Conservation (phyloP, 2,329 filamentous ascomycete genomes). For the Ceratocystis alfenasii region DNA sequence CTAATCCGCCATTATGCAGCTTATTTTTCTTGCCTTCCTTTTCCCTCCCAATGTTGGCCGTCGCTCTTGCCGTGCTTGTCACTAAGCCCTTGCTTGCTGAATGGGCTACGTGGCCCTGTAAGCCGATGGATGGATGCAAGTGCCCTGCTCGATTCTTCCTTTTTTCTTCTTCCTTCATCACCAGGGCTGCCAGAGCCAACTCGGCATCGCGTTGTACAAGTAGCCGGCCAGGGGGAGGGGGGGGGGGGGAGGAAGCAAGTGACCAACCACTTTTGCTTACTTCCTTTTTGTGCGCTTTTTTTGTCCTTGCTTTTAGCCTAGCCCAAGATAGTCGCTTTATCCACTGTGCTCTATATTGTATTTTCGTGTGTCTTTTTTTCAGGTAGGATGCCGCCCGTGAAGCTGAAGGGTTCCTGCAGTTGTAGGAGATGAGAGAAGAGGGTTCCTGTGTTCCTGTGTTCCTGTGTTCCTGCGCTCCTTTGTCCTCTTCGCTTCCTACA, state of each 20-base stretch:
- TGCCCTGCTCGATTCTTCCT: neutral
- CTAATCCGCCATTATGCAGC: neutral
- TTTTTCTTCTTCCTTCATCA: neutral
- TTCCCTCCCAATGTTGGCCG: neutral
- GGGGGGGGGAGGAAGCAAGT: neutral
- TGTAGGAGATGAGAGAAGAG: neutral
- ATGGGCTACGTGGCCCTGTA: neutral
- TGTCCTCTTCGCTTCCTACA: neutral
- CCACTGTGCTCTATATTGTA: neutral
- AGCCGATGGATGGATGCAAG: neutral
- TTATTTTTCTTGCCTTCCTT: neutral
- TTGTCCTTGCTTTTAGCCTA: too few species aligned
- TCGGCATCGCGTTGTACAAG: neutral
- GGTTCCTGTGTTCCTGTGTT: neutral
- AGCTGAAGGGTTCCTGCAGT: slow-evolving; percentile 7
- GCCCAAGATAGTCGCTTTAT: too few species aligned
- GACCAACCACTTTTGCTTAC: neutral
- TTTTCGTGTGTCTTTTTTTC: neutral
- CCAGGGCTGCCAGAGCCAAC: neutral
- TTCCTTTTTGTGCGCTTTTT: too few species aligned
- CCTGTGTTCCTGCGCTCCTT: neutral
- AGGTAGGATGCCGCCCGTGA: neutral
- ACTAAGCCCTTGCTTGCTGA: neutral
- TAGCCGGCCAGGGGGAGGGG: neutral
- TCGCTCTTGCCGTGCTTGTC: neutral